These are phyloP conservation scores for Schoenoplectus triqueter DNA, from an alignment of 202 grass and related monocot genomes.

Conservation along the genomic window DNA sequence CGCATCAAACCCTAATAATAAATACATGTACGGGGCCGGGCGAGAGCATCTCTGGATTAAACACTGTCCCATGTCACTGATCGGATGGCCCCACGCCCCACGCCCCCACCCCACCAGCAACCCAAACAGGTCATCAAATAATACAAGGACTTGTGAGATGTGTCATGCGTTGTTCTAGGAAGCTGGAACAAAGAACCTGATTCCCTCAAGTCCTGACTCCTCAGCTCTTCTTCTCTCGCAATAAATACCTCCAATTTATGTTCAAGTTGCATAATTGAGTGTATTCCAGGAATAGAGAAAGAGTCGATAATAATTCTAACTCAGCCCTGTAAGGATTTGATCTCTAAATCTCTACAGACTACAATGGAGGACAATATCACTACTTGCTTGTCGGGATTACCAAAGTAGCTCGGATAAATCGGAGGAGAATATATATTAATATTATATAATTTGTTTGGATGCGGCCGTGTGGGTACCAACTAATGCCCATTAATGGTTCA, in stretches of 20 bases:
- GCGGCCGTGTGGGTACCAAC: not conserved
- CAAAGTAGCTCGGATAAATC: too few relatives aligned
- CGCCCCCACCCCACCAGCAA: not conserved
- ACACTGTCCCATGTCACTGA: constrained; percentile 16
- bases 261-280: not conserved
- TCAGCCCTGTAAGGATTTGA: too few relatives aligned
- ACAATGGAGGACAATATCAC: too few relatives aligned
- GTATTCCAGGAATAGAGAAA: too few relatives aligned
- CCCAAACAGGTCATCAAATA: not conserved
- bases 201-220: not conserved
- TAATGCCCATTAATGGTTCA: not conserved
- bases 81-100: not conserved
- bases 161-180: not conserved
- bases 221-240: not conserved
- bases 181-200: not conserved
- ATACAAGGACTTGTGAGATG: not conserved
- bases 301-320: too few relatives aligned
- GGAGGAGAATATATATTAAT: too few relatives aligned
- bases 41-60: not conserved
- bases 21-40: constrained; percentile 24
- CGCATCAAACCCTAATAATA: constrained; percentile 55
- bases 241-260: constrained; percentile 24
- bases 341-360: too few relatives aligned
- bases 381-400: too few relatives aligned
- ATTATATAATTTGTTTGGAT: not conserved